Evolutionary conservation across 768 basidiomycete genomes (phyloP), one percentile per base, ranked within the genome.

Genomic region (Panaeolus cyanescens): DNA sequence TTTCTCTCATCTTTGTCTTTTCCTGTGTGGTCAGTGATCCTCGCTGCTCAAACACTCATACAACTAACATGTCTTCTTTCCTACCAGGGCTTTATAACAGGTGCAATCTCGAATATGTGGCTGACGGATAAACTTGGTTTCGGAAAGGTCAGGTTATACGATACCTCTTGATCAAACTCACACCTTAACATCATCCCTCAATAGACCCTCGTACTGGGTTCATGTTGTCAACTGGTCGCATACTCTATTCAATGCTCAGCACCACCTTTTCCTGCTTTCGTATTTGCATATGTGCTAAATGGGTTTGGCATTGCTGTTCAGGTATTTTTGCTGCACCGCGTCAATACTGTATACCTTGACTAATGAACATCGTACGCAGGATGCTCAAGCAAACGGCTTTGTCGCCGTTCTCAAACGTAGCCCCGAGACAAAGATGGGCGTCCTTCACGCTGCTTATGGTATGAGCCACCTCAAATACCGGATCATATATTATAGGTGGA

Each of bases 311-410:
- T 77, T 20, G 77, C 79, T 2, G 67, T 83, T 3, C 77, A 81
- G 74, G 88, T 85, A 10, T 15, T 19, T 6, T 7, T 33, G 36
- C 22, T 9, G 42, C 25, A 37, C 20, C 20, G 55, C 19, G 54
- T 25, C 40, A 39, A n/a, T 13, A 5, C 8, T 9, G 56, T 19
- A 53, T 3, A 10, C n/a, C n/a, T n/a, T n/a, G 22, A 5, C 10
- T 19, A 1, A 10, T 6, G 25, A 57, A 3, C 59, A 19, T 25
- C 13, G 1, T 3, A 13, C 31, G 34, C 28, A 90, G 86, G 86
- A 91, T 62, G 89, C 90, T 0, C 89, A 90, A 73, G 82, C 89
- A 1, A 89, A 89, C 66, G 88, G 85, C 7, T 91, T 83, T 62
- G 84, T 92, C 12, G 89, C 87, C 3, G 80, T 76, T 40, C 72